Evolutionary conservation across 225 moss, liverwort and hornwort species (phyloP), one percentile per base, ranked within the genome.

Genomic region (Pleurozium schreberi): DNA sequence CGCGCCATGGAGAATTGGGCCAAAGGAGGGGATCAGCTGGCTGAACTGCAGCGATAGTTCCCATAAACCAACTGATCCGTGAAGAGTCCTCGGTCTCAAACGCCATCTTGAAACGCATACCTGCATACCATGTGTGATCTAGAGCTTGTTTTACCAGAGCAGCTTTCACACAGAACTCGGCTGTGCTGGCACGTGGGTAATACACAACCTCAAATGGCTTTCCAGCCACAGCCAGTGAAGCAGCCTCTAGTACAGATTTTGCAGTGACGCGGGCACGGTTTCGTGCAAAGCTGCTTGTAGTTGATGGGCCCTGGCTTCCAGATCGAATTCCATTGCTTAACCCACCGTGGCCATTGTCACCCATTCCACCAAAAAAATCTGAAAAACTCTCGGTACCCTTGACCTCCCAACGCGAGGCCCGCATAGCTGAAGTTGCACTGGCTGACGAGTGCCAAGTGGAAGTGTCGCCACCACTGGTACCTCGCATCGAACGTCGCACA

Each of bases 11-110:
- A 88, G 99, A 99, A 91, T 97, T 96, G 66, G 96, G 92, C 97
- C 97, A 99, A 63, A 96, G 93, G 66, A 94, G 93, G n/a, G 96
- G 96, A 92, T 99, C 99, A 84, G 95, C 95, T 49, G 97, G 93
- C 85, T 97, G 97, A 76, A 99, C 99, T n/a, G 95, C 93, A 49
- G 95, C 91, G 45, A 99, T 97, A 40, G 97, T 99, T 88, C 99
- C 99, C 99, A 99, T 97, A 80, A 99, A 99, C 99, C 97, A 99
- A 89, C 99, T 99, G 67, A 99, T 97, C 85, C 99, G 89, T 17
- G 99, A 99, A 11, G 99, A 99, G 87, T 99, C 99, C 92, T 99
- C 99, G 4, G 99, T 99, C 93, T 99, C 99, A 86, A 99, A 99
- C 26, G 99, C 99, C 99, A 99, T 99, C 92, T 99, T 99, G 89